These are phyloP conservation scores for Adansonia grandidieri DNA, from an alignment of 441 rosid genomes.

Conservation along the genomic window DNA sequence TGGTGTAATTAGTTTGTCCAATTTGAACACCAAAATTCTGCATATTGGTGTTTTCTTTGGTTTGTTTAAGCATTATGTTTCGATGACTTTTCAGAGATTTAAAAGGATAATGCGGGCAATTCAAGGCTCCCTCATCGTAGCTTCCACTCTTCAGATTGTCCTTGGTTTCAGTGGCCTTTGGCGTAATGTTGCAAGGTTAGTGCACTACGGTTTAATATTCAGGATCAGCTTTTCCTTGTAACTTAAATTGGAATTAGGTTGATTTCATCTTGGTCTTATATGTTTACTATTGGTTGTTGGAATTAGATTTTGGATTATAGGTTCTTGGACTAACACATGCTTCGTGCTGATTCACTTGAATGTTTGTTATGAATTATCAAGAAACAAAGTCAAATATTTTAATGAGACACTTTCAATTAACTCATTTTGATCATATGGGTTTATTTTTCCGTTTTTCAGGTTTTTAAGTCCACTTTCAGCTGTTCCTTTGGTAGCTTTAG, in stretches of 20 bases:
- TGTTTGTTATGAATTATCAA: background rate
- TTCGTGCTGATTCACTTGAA: constrained; percentile 6
- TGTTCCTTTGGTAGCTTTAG: constrained; percentile 82
- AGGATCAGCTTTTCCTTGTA: background rate
- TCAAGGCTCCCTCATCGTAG: constrained; percentile 91
- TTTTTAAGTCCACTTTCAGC: constrained; percentile 87
- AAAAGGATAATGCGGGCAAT: constrained; percentile 85
- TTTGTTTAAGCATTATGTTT: constrained; percentile 14
- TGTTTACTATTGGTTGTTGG: background rate
- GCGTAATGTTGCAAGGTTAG: constrained; percentile 88
- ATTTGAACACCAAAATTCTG: background rate
- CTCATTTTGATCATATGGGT: background rate
- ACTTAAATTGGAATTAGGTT: background rate
- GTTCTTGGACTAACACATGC: constrained; percentile 1
- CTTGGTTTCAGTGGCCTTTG: constrained; percentile 98
- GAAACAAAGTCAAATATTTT: constrained; percentile 11
- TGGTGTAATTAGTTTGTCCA: background rate
- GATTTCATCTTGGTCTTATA: constrained; percentile 7
- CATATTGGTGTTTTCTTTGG: constrained; percentile 8
- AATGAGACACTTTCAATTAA: background rate
- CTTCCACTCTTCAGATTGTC: constrained; percentile 92
- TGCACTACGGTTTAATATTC: constrained; percentile 25
- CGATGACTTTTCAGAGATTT: constrained; percentile 61
- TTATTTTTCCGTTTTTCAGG: constrained; percentile 48
- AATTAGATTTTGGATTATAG: constrained; percentile 11